Percentiles rank a stretch among this genome's conserved stretches.
These are phyloP conservation scores for Lachancea sp. DNA, from an alignment of 805 yeast species.

Conservation along the genomic window DNA sequence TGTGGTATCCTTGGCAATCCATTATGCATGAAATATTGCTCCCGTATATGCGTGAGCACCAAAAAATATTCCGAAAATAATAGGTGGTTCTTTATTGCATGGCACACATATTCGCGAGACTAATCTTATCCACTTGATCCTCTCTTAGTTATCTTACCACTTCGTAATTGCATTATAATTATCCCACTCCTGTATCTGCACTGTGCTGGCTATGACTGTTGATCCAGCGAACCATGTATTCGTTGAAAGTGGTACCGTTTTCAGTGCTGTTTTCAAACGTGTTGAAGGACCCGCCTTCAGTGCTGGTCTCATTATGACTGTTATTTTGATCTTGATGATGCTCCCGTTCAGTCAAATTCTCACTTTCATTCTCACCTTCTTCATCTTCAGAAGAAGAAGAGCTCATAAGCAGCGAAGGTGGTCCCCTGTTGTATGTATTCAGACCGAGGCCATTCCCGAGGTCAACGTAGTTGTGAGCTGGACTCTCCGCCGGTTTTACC, in stretches of 20 bases:
- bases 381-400: slow-evolving; percentile 27
- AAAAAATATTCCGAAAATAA: too few species aligned
- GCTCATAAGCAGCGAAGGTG: slow-evolving; percentile 36
- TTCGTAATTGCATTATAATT: neutral
- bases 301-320: slow-evolving; percentile 6
- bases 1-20: too few species aligned
- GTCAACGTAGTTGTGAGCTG: slow-evolving; percentile 21
- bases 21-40: too few species aligned
- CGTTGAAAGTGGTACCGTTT: slow-evolving; percentile 13
- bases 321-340: neutral
- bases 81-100: too few species aligned
- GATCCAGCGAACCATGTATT: slow-evolving; percentile 25
- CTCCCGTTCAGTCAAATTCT: too few species aligned
- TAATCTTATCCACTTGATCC: too few species aligned
- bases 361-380: neutral
- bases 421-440: slow-evolving; percentile 32
- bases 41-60: too few species aligned
- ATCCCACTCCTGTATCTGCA: slow-evolving; percentile 3
- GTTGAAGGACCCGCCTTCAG: slow-evolving; percentile 16
- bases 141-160: too few species aligned
- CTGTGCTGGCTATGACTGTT: slow-evolving; percentile 9
- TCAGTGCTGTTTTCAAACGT: slow-evolving; percentile 7
- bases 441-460: slow-evolving; percentile 34
- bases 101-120: too few species aligned
- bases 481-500: slow-evolving; percentile 4